phyloP scores from a whole-genome alignment of 2,329 filamentous ascomycete species.

The Nigrograna mackinnonii region DNA sequence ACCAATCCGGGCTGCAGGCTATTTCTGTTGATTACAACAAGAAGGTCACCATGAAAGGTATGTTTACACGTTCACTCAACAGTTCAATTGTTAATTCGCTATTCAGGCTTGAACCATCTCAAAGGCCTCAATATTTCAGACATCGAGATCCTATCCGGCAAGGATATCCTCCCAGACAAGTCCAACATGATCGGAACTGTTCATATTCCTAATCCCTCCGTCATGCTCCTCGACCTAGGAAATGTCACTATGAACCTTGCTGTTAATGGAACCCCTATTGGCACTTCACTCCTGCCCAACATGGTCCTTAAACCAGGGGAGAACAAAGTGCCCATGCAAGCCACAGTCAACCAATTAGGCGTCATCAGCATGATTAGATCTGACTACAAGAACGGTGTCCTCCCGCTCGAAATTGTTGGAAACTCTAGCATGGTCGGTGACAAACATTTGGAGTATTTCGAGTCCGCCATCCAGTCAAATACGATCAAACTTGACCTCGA shows the following conservation, averaged over 20 bases:
- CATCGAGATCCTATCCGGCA: slow-evolving; percentile 50
- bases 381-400: slow-evolving; percentile 58
- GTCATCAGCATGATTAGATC: slow-evolving; percentile 50
- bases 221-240: slow-evolving; percentile 68
- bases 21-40: slow-evolving; percentile 60
- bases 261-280: slow-evolving; percentile 56
- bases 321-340: slow-evolving; percentile 60
- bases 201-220: slow-evolving; percentile 66
- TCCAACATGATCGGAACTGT: slow-evolving; percentile 66
- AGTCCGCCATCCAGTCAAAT: slow-evolving; percentile 56
- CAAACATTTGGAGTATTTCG: slow-evolving; percentile 59
- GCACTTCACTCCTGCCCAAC: slow-evolving; percentile 61
- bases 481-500: slow-evolving; percentile 59
- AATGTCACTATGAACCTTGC: slow-evolving; percentile 66
- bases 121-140: slow-evolving; percentile 56
- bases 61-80: neutral
- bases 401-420: slow-evolving; percentile 61
- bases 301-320: slow-evolving; percentile 61
- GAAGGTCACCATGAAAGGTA: slow-evolving; percentile 61
- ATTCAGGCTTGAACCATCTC: slow-evolving; percentile 61
- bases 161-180: slow-evolving; percentile 43
- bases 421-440: slow-evolving; percentile 56
- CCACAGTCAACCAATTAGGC: slow-evolving; percentile 54
- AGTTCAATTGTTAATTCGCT: neutral
- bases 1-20: slow-evolving; percentile 54